phyloP scores from a whole-genome alignment of 2,329 filamentous ascomycete species.

The Mycosphaerella sp. region DNA sequence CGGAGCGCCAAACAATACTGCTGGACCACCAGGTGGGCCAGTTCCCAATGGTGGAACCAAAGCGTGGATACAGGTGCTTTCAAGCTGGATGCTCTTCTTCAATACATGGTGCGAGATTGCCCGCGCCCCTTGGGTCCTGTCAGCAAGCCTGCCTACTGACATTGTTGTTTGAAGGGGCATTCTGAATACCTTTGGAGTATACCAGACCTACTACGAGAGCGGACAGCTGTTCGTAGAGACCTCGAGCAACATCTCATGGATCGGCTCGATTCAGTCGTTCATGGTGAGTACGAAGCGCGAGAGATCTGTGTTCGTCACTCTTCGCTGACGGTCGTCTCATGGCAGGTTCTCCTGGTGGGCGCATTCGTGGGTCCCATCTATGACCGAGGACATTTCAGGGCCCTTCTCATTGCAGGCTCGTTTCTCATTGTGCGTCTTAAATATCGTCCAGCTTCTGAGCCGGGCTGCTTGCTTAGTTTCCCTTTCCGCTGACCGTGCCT shows the following conservation, averaged over 20 bases:
- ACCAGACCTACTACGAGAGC: slow-evolving; percentile 45
- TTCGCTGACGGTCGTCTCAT: too few species aligned
- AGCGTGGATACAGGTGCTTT: slow-evolving; percentile 45
- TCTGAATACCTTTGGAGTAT: slow-evolving; percentile 45
- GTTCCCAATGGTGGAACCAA: slow-evolving; percentile 37
- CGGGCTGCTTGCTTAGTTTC: too few species aligned
- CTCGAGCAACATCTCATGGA: slow-evolving; percentile 36
- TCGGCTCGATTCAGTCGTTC: slow-evolving; percentile 45
- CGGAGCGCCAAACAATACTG: neutral
- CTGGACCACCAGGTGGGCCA: slow-evolving; percentile 4
- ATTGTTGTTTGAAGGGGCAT: slow-evolving; percentile 20
- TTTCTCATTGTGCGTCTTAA: slow-evolving; percentile 36
- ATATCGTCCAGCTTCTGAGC: too few species aligned
- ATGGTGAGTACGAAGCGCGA: slow-evolving; percentile 23
- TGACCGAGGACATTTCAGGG: slow-evolving; percentile 44
- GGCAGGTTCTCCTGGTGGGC: slow-evolving; percentile 38
- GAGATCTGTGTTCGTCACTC: too few species aligned
- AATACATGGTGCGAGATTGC: slow-evolving; percentile 37
- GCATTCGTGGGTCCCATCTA: slow-evolving; percentile 45
- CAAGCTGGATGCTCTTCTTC: slow-evolving; percentile 43
- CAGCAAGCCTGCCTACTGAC: neutral
- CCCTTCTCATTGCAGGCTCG: slow-evolving; percentile 39
- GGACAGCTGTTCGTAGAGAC: slow-evolving; percentile 32
- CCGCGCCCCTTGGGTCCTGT: neutral
- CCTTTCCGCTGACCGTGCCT: too few species aligned